phyloP scores from a whole-genome alignment of 192 early-diverging fungal genomes.

The Haplosporangium gracile region DNA sequence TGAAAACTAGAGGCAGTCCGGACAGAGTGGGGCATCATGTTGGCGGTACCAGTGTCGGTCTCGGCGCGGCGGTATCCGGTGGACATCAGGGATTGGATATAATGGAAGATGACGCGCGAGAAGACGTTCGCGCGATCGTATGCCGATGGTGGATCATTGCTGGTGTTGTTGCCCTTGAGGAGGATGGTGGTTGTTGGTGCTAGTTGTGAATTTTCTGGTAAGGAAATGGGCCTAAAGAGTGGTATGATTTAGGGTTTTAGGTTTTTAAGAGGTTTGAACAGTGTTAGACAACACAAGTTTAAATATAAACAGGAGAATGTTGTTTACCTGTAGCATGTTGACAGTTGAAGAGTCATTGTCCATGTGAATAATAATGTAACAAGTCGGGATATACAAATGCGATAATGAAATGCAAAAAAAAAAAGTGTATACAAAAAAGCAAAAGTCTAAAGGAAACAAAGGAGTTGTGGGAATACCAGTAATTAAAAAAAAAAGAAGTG shows the following conservation, averaged over 20 bases:
- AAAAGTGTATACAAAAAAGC: too few relatives aligned
- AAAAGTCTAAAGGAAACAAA: too few relatives aligned
- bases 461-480: too few relatives aligned
- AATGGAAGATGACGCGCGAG: constrained; percentile 44
- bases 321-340: background rate
- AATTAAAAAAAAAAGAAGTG: too few relatives aligned
- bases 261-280: too few relatives aligned
- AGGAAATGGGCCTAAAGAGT: too few relatives aligned
- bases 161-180: background rate
- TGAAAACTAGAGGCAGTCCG: constrained; percentile 12
- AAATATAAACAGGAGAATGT: background rate
- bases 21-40: constrained; percentile 38
- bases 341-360: background rate
- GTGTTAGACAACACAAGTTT: background rate
- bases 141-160: constrained; percentile 20
- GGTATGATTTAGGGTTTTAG: too few relatives aligned
- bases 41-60: constrained; percentile 35
- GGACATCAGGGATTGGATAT: constrained; percentile 38
- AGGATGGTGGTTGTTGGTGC: background rate
- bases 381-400: background rate
- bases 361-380: background rate
- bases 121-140: constrained; percentile 54
- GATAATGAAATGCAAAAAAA: background rate
- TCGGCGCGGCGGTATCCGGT: constrained; percentile 30
- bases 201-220: background rate